Base-by-base conservation (phyloP, 257 asterid genomes). In the Echites panduratus region DNA sequence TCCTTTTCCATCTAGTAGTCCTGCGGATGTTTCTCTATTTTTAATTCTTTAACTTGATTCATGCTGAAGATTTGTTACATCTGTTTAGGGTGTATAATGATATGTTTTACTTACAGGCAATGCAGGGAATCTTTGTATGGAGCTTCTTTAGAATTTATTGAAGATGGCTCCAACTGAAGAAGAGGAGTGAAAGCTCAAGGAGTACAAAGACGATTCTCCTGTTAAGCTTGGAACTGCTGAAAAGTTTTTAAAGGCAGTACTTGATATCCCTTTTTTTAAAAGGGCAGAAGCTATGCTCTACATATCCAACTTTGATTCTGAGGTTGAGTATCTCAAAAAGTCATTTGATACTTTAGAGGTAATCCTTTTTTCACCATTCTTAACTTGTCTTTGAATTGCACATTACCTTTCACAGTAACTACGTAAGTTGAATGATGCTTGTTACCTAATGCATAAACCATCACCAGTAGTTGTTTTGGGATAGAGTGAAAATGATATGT, bases 91-190 rank as follows among this genome's bases (percentile, higher is more conserved):
- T 48, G 71, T n/a, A 29, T 27, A 32, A 22, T 66, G 20, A 75
- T 72, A 35, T 66, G 73, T 77, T 70, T 45, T 70, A 78, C 76
- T 70, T 56, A 63, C 94, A 95, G 99, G 99, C 78, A 90, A 87
- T 72, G 89, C 81, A 3, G 99, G 90, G 68, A 71, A 81, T 29
- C 93, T 92, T 61, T 96, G 98, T 57, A 79, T 92, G 0, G 99
- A 95, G 59, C 96, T 92, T 79, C 96, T 95, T 0, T 98, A 95
- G 84, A 89, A 89, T 82, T 84, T 95, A 72, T 66, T 92, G 89
- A 92, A 90, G 87, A 95, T 95, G 99, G 96, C 94, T 77, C 99
- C 99, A 13, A 87, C 86, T 7, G 85, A 89, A 85, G 99, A 92
- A 74, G 99, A 92, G 77, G 97, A 95, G 80, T 89, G 89, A 20